These are phyloP conservation scores for Boechera retrofracta DNA, from an alignment of 345 rosid species.

Conservation along the genomic window DNA sequence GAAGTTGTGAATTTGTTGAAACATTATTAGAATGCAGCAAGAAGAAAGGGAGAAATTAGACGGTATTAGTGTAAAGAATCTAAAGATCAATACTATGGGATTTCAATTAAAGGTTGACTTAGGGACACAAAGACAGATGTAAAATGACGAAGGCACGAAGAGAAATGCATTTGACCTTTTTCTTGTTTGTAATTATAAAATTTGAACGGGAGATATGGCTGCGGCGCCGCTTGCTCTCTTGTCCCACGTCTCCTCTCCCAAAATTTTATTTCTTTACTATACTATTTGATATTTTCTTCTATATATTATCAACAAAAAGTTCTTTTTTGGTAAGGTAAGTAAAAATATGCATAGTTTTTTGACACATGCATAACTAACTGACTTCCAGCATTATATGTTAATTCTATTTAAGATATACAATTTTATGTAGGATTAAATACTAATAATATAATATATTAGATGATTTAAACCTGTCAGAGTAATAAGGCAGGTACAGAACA, in stretches of 20 bases:
- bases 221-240: constrained; percentile 39
- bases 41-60: not conserved
- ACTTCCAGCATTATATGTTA: too few species aligned
- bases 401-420: too few species aligned
- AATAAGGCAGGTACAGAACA: too few species aligned
- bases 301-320: not conserved
- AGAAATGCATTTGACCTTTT: constrained; percentile 18
- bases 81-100: constrained; percentile 5
- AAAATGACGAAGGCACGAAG: constrained; percentile 1
- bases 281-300: not conserved
- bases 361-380: not conserved
- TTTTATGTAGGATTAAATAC: too few species aligned
- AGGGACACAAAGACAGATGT: constrained; percentile 23
- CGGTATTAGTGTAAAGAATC: not conserved
- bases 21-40: constrained; percentile 11
- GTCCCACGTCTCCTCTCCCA: constrained; percentile 30
- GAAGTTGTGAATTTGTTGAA: not conserved
- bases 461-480: too few species aligned
- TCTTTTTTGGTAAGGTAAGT: not conserved
- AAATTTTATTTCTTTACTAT: not conserved
- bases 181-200: not conserved
- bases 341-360: not conserved
- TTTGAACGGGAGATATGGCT: constrained; percentile 35
- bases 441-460: too few species aligned
- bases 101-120: constrained; percentile 22